A percentile compares a stretch with the other conserved stretches of the same genome.
These are phyloP conservation scores for Pseudogymnoascus sp. DNA, from an alignment of 2,329 filamentous ascomycete species.

Conservation along the genomic window DNA sequence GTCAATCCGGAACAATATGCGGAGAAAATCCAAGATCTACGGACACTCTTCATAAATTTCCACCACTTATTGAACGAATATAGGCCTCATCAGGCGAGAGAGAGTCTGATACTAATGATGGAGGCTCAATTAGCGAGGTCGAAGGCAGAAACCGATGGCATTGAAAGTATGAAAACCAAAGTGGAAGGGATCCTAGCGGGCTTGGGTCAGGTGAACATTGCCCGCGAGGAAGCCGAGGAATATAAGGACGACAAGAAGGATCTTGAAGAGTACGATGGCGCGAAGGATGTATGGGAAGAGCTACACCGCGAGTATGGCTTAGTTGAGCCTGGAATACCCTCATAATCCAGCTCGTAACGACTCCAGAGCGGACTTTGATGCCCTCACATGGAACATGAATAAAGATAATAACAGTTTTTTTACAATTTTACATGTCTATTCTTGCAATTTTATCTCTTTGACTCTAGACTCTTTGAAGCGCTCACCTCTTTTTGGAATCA, in stretches of 20 bases:
- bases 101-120: constrained; percentile 81
- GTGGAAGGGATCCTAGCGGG: constrained; percentile 58
- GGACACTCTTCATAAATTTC: constrained; percentile 80
- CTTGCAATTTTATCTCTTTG: neutral
- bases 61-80: constrained; percentile 93
- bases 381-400: neutral
- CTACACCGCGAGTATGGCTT: constrained; percentile 3
- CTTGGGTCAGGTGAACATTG: neutral
- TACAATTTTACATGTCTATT: neutral
- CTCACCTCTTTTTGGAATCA: neutral
- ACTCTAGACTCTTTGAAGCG: neutral
- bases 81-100: constrained; percentile 82
- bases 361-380: neutral
- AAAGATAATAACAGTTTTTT: neutral
- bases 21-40: constrained; percentile 68
- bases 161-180: constrained; percentile 60
- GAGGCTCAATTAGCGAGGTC: constrained; percentile 71
- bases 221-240: neutral
- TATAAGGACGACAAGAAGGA: neutral
- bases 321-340: neutral
- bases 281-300: neutral
- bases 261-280: neutral
- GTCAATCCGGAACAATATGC: constrained; percentile 58
- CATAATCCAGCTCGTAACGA: neutral
- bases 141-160: constrained; percentile 62